Conservation (phyloP, 768 basidiomycete species). For the Infundibulicybe gibba region DNA sequence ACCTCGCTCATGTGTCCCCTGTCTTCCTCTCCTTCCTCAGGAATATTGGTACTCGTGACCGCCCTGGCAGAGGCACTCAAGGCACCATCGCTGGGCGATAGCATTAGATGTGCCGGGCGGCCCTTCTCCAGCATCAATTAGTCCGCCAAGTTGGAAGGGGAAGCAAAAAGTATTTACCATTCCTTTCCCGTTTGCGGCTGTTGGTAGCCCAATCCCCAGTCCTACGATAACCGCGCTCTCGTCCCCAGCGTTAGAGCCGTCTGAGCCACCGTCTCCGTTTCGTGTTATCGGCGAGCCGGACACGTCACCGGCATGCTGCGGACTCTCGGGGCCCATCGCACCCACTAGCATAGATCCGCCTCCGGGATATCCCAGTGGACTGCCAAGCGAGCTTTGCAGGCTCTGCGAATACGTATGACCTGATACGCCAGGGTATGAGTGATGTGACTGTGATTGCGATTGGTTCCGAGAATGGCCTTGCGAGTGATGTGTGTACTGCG, state of each 20-base stretch:
- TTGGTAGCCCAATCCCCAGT: conserved; percentile 13
- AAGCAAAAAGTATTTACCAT: conserved; percentile 9
- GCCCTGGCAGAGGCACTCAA: conserved; percentile 42
- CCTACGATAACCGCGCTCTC: conserved; percentile 5
- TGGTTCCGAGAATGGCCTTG: conserved; percentile 39
- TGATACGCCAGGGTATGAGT: conserved; percentile 35
- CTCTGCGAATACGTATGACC: conserved; percentile 26
- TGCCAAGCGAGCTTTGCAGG: conserved; percentile 39
- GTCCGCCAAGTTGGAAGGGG: neutral
- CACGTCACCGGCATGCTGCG: neutral
- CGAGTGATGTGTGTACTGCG: conserved; percentile 25
- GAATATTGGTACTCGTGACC: conserved; percentile 18
- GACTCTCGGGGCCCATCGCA: conserved; percentile 8
- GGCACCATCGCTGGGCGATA: conserved; percentile 63
- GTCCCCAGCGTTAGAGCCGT: neutral
- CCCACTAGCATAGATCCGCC: neutral
- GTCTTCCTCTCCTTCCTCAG: conserved; percentile 47
- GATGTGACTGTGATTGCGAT: conserved; percentile 41
- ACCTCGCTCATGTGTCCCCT: conserved; percentile 65
- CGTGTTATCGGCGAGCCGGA: neutral
- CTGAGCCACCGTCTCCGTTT: neutral
- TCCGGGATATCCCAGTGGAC: conserved; percentile 23
- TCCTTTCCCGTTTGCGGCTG: conserved; percentile 16
- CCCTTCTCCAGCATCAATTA: conserved; percentile 22
- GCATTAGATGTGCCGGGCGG: conserved; percentile 46